Base-by-base conservation (phyloP, 176 grass and related monocot genomes). In the Sorghum bicolor region DNA sequence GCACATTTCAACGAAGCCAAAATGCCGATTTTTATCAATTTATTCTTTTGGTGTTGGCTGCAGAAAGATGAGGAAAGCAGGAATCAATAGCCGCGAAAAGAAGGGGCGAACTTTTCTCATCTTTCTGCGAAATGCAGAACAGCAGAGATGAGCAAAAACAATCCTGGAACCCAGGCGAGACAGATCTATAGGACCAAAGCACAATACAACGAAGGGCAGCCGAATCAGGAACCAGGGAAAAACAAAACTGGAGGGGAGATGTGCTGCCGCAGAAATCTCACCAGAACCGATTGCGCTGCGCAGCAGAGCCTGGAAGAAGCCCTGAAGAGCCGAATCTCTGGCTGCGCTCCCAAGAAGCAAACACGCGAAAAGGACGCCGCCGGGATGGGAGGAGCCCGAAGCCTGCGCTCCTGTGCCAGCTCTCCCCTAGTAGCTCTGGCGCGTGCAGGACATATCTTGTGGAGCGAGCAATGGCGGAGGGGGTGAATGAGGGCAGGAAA, bases 81-180 rank as follows among this genome's bases (percentile, higher is more conserved):
- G 57, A 73, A 79, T 19, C 67, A 74, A 65, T 13, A 65, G 15
- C 57, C 25, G 77, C 55, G 43, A 75, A 86, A 86, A 67, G 58
- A 28, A 43, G 80, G 43, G 28, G 19, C 53, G 53, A 24, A 10
- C 26, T 34, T 86, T 67, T 14, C 61, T 67, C 19, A 58, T 80
- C 68, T 80, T 52, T 80, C 77, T 55, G 70, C 69, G 38, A 43
- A 86, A 86, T 81, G 77, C 77, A 67, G 70, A 11, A 19, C 25
- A 67, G 77, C 45, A 66, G 40, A 72, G 24, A 45, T 8, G 9
- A 64, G 58, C 24, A 47, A 62, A n/a, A 71, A 12, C 0, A 28
- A 28, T 36, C 17, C 50, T 19, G 28, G 4, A 37, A 73, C 63
- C 67, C 40, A 40, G 19, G 57, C 32, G 32, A 80, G 43, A 53